A percentile compares a stretch with the other conserved stretches of the same genome.
Conservation (phyloP, 192 early-diverging fungal species). For the Pilobolus umbonatus region DNA sequence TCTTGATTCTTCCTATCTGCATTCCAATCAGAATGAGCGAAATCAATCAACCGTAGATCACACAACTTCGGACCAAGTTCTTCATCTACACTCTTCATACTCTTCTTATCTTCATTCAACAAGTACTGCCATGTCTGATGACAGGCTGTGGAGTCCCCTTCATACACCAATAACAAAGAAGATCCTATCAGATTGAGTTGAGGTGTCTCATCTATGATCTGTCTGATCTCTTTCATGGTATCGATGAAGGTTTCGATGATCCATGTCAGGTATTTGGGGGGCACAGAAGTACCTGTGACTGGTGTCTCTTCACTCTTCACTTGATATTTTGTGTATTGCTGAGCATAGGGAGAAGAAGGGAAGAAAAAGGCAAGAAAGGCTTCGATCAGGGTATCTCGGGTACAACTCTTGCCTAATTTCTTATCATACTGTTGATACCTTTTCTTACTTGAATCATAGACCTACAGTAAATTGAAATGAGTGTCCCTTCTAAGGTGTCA, state of each 20-base stretch:
- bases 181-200: slow-evolving; percentile 65
- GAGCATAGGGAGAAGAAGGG: slow-evolving; percentile 2
- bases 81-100: slow-evolving; percentile 20
- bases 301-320: neutral
- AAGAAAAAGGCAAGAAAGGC: slow-evolving; percentile 64
- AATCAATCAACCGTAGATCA: slow-evolving; percentile 80
- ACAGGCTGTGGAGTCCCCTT: slow-evolving; percentile 53
- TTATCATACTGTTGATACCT: slow-evolving; percentile 43
- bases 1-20: slow-evolving; percentile 57
- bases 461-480: slow-evolving; percentile 24
- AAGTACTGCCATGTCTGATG: slow-evolving; percentile 40
- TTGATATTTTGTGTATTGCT: neutral
- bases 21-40: slow-evolving; percentile 78
- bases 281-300: neutral
- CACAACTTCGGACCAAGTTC: slow-evolving; percentile 43
- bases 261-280: slow-evolving; percentile 44
- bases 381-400: slow-evolving; percentile 44
- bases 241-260: slow-evolving; percentile 58
- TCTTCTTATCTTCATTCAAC: slow-evolving; percentile 30
- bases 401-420: slow-evolving; percentile 51
- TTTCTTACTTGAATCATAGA: slow-evolving; percentile 42
- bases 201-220: slow-evolving; percentile 40
- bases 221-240: slow-evolving; percentile 51
- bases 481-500: neutral
- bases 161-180: slow-evolving; percentile 81